A percentile compares a stretch with the other conserved stretches of the same genome.
These are phyloP conservation scores for Eucommia ulmoides DNA, from an alignment of 257 asterid species.

Conservation along the genomic window DNA sequence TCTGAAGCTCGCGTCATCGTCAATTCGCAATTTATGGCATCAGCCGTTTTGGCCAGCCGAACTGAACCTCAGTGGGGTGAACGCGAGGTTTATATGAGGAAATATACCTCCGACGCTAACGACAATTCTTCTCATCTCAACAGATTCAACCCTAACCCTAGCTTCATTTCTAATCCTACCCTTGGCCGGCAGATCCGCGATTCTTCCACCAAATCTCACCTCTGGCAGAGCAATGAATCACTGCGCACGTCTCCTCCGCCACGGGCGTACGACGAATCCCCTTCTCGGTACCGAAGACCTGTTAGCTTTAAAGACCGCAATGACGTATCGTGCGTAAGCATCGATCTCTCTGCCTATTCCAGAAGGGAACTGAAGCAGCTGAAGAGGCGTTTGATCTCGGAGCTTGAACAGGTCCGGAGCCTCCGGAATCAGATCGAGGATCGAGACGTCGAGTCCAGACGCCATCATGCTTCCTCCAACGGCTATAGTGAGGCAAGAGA, in stretches of 20 bases:
- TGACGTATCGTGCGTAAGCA: slow-evolving; percentile 12
- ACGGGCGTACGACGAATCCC: not conserved
- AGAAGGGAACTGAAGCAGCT: slow-evolving; percentile 10
- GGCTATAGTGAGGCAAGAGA: not conserved
- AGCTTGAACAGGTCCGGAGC: slow-evolving; percentile 15
- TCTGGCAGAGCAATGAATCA: slow-evolving; percentile 11
- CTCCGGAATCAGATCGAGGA: slow-evolving; percentile 11
- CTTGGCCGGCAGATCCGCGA: slow-evolving; percentile 9
- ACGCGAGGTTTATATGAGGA: slow-evolving; percentile 10
- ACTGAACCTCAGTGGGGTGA: slow-evolving; percentile 21
- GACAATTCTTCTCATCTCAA: slow-evolving; percentile 7
- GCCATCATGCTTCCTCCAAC: not conserved
- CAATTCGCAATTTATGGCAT: slow-evolving; percentile 15
- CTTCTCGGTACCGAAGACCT: slow-evolving; percentile 1
- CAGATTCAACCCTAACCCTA: slow-evolving; percentile 14
- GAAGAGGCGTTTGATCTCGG: slow-evolving; percentile 12
- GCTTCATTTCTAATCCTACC: not conserved
- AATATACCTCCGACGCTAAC: slow-evolving; percentile 5
- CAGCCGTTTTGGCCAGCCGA: slow-evolving; percentile 21
- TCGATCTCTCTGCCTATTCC: slow-evolving; percentile 16
- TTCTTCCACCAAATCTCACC: slow-evolving; percentile 2
- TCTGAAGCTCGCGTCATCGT: not conserved
- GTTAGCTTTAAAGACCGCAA: slow-evolving; percentile 5
- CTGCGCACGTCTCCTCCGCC: slow-evolving; percentile 2
- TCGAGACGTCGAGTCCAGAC: not conserved